Conservation (phyloP, 352 stramenopile species). For the Globisporangium recalcitrans region DNA sequence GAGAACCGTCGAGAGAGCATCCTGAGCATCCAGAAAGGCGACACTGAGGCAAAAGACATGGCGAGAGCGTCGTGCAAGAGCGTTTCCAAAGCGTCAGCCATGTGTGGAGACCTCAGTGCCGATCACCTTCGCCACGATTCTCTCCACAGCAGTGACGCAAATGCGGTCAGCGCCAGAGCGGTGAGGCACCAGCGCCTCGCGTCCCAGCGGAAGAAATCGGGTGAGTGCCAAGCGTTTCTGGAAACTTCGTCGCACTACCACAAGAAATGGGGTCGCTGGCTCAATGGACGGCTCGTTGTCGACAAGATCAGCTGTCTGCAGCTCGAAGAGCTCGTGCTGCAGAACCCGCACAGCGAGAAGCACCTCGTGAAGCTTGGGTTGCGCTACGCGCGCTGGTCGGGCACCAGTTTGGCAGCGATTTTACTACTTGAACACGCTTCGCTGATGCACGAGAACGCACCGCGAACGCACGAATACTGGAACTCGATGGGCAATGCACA, state of each 20-base stretch:
- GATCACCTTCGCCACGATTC: background rate
- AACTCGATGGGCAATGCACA: slow-evolving; percentile 58
- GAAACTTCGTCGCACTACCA: slow-evolving; percentile 33
- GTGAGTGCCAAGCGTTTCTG: background rate
- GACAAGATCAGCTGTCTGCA: slow-evolving; percentile 69
- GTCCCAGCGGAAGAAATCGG: background rate
- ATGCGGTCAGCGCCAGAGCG: background rate
- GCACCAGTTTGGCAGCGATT: slow-evolving; percentile 48
- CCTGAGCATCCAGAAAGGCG: background rate
- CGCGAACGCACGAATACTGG: slow-evolving; percentile 61
- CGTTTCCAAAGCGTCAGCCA: background rate
- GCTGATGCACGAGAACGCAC: slow-evolving; percentile 31
- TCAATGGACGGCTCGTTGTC: slow-evolving; percentile 38
- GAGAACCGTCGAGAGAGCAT: background rate
- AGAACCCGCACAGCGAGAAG: slow-evolving; percentile 32
- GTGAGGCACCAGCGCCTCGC: background rate
- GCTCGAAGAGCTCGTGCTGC: slow-evolving; percentile 55
- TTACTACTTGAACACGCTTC: slow-evolving; percentile 53
- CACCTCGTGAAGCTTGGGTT: slow-evolving; percentile 53
- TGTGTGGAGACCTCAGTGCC: background rate
- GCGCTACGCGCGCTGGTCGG: slow-evolving; percentile 47
- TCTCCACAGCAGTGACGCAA: background rate
- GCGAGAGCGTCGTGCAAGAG: background rate
- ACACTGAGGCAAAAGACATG: background rate
- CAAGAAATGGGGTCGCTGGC: slow-evolving; percentile 56